phyloP scores from a whole-genome alignment of 345 rosid genomes.

The Gossypium stocksii region DNA sequence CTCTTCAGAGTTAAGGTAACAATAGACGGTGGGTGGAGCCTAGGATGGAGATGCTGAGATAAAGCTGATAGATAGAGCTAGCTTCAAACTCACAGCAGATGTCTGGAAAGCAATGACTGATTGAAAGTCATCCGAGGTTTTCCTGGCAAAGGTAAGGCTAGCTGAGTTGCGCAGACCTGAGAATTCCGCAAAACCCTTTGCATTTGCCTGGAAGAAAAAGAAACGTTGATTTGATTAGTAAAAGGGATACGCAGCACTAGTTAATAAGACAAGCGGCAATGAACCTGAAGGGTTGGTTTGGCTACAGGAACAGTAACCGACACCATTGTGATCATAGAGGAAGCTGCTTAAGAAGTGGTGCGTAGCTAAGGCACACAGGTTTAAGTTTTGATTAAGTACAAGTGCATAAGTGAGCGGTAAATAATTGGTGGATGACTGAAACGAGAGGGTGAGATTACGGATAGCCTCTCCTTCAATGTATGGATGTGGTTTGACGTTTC shows the following conservation, averaged over 20 bases:
- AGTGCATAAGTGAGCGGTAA: conserved; percentile 4
- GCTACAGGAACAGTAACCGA: conserved; percentile 86
- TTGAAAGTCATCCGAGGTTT: conserved; percentile 61
- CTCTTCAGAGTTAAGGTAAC: background rate
- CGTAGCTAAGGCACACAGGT: background rate
- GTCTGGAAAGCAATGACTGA: conserved; percentile 71
- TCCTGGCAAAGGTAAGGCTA: conserved; percentile 58
- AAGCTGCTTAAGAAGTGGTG: background rate
- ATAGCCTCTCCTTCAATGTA: conserved; percentile 58
- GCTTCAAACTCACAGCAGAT: conserved; percentile 55
- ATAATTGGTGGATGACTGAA: conserved; percentile 21
- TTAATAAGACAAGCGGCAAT: background rate
- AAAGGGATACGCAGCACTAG: background rate
- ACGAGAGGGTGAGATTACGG: conserved; percentile 76
- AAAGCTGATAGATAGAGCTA: background rate
- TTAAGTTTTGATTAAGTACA: conserved; percentile 11
- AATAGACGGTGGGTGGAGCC: background rate
- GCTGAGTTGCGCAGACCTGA: conserved; percentile 69
- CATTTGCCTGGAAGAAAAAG: conserved; percentile 29
- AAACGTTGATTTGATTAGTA: background rate
- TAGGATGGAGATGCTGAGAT: background rate
- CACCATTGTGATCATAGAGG: conserved; percentile 6
- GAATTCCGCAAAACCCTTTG: conserved; percentile 70
- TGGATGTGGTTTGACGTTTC: conserved; percentile 41
- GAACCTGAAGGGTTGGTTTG: conserved; percentile 84